Evolutionary conservation across 2,329 filamentous ascomycete species (phyloP).

Genomic region (Trichoderma sp.): DNA sequence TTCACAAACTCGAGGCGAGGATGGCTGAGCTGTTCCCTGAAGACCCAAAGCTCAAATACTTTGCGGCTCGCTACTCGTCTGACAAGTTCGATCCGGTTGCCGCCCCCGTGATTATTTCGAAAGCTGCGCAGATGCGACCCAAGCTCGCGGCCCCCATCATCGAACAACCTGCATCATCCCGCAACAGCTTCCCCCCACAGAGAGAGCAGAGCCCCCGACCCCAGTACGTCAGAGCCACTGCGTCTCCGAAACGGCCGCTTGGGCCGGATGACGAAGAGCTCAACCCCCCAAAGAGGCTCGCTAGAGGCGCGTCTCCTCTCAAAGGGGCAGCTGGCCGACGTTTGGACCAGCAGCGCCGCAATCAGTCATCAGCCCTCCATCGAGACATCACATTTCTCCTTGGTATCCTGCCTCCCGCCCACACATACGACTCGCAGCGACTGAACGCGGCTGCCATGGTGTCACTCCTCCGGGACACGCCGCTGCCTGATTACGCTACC

Average conservation of each 20-base stretch:
- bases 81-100: conserved; percentile 77
- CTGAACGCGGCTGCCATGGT: conserved; percentile 74
- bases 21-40: conserved; percentile 94
- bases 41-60: conserved; percentile 75
- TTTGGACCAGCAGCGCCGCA: conserved; percentile 74
- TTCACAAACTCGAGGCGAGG: conserved; percentile 85
- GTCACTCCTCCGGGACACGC: conserved; percentile 68
- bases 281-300: conserved; percentile 80
- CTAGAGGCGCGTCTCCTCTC: conserved; percentile 86
- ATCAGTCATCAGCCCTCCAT: conserved; percentile 69
- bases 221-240: conserved; percentile 51
- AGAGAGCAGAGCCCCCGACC: conserved; percentile 51
- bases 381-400: conserved; percentile 67
- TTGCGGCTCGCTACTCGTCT: conserved; percentile 73
- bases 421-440: conserved; percentile 69
- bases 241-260: conserved; percentile 64
- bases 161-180: conserved; percentile 52
- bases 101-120: conserved; percentile 82
- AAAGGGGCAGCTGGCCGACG: conserved; percentile 88
- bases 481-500: conserved; percentile 62
- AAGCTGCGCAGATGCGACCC: conserved; percentile 72
- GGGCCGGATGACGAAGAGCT: conserved; percentile 71
- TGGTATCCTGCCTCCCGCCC: conserved; percentile 72
- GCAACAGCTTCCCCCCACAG: conserved; percentile 48
- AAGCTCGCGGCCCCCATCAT: conserved; percentile 59